These are phyloP conservation scores for Chalciporus piperatus DNA, from an alignment of 768 basidiomycete species.

Conservation along the genomic window DNA sequence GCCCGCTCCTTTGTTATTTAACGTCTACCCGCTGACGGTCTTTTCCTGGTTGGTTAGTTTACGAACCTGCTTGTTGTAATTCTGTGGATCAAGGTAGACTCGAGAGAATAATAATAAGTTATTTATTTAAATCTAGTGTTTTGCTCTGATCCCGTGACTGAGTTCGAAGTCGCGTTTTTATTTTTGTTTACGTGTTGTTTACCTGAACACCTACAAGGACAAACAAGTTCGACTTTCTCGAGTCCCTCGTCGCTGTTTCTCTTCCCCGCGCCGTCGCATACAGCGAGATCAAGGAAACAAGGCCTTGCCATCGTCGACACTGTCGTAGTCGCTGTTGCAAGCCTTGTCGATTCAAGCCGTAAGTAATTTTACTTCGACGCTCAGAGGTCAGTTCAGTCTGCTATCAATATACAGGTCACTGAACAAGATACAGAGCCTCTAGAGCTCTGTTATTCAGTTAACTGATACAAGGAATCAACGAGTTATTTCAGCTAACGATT, in stretches of 20 bases:
- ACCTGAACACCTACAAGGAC: slow-evolving; percentile 22
- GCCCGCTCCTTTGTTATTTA: not conserved
- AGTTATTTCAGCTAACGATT: slow-evolving; percentile 24
- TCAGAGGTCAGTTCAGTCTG: slow-evolving; percentile 18
- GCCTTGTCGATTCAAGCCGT: slow-evolving; percentile 22
- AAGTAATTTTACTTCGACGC: slow-evolving; percentile 24
- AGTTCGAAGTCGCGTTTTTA: slow-evolving; percentile 19
- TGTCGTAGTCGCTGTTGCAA: slow-evolving; percentile 15
- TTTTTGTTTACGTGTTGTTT: slow-evolving; percentile 37
- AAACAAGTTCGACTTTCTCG: slow-evolving; percentile 34
- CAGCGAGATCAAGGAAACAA: slow-evolving; percentile 15
- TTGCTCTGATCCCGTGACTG: slow-evolving; percentile 19
- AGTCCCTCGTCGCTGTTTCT: slow-evolving; percentile 12
- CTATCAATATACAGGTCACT: not conserved
- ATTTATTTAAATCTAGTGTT: not conserved
- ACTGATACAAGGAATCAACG: slow-evolving; percentile 24
- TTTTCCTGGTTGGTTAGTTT: slow-evolving; percentile 2
- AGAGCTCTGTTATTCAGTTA: slow-evolving; percentile 13
- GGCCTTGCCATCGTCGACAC: slow-evolving; percentile 22
- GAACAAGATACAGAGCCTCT: slow-evolving; percentile 5
- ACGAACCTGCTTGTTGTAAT: slow-evolving; percentile 6
- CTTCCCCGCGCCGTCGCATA: slow-evolving; percentile 17
- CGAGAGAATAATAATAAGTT: not conserved
- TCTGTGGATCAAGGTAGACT: not conserved
- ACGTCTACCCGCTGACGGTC: not conserved